These are phyloP conservation scores for Macrophomina phaseolina DNA, from an alignment of 2,329 filamentous ascomycete species.

Conservation along the genomic window DNA sequence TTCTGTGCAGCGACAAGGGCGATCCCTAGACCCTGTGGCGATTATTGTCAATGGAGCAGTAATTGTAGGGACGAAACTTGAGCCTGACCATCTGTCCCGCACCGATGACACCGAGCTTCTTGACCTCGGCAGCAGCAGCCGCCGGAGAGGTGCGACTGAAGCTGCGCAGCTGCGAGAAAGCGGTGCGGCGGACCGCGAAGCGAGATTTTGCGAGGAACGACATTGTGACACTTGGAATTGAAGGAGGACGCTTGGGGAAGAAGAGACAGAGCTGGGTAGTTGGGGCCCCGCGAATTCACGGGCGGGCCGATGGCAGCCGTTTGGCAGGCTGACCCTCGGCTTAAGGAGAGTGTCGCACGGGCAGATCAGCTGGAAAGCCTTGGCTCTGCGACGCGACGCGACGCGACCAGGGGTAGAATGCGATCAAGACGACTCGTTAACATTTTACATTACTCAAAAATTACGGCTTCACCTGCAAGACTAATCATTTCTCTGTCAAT, in stretches of 20 bases:
- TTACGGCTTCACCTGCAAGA: too few species aligned
- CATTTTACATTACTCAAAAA: too few species aligned
- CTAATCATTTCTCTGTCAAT: too few species aligned
- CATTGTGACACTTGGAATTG: conserved; percentile 34
- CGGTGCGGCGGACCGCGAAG: conserved; percentile 34
- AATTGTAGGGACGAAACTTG: not conserved
- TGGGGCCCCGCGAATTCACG: not conserved
- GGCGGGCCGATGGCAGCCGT: conserved; percentile 23
- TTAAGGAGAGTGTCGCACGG: not conserved
- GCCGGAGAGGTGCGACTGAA: conserved; percentile 72
- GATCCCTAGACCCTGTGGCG: conserved; percentile 82
- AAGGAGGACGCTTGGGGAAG: not conserved
- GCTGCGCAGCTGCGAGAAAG: conserved; percentile 45
- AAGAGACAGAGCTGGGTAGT: conserved; percentile 5
- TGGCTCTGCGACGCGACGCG: conserved; percentile 6
- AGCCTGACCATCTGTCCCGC: conserved; percentile 88
- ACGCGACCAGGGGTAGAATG: too few species aligned
- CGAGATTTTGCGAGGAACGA: conserved; percentile 40
- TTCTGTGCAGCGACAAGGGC: conserved; percentile 89
- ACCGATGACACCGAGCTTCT: conserved; percentile 87
- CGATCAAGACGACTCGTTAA: too few species aligned
- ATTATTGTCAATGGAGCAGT: conserved; percentile 33
- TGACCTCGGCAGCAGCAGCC: conserved; percentile 73
- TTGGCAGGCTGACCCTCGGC: conserved; percentile 15
- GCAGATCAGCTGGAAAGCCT: not conserved